Evolutionary conservation across 345 rosid species (phyloP).

Genomic region (Brassica rapa): DNA sequence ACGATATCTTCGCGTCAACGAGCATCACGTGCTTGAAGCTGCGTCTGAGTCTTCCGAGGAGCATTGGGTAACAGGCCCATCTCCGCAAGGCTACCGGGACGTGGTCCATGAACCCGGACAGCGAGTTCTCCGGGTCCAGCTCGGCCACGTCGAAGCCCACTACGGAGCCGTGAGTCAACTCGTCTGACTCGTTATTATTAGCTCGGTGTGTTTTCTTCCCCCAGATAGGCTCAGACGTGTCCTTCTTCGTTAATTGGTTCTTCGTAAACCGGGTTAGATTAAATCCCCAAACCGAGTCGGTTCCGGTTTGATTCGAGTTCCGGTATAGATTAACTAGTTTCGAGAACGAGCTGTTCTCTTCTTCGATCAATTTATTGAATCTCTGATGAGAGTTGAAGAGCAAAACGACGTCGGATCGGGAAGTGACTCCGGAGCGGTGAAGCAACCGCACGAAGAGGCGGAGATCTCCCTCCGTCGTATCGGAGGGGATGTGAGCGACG

Average conservation of each 20-base stretch:
- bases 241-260: conserved; percentile 41
- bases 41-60: conserved; percentile 75
- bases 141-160: conserved; percentile 74
- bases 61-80: conserved; percentile 94
- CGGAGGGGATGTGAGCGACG: conserved; percentile 66
- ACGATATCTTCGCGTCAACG: conserved; percentile 51
- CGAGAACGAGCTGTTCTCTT: conserved; percentile 71
- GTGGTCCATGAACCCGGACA: conserved; percentile 72
- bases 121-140: conserved; percentile 88
- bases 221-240: conserved; percentile 69
- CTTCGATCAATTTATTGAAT: conserved; percentile 47
- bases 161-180: conserved; percentile 79
- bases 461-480: conserved; percentile 52
- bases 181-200: conserved; percentile 39
- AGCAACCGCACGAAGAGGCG: conserved; percentile 62
- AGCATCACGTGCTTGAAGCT: conserved; percentile 76
- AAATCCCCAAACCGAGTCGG: conserved; percentile 47
- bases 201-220: conserved; percentile 56
- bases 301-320: conserved; percentile 42
- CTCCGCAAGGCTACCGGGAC: conserved; percentile 69
- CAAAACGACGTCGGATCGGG: conserved; percentile 64
- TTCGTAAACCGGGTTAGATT: conserved; percentile 50
- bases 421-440: conserved; percentile 68
- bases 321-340: conserved; percentile 48
- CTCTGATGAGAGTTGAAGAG: conserved; percentile 51